Base-by-base conservation (phyloP, 108 stramenopile species). In the Cyclotella baltica region DNA sequence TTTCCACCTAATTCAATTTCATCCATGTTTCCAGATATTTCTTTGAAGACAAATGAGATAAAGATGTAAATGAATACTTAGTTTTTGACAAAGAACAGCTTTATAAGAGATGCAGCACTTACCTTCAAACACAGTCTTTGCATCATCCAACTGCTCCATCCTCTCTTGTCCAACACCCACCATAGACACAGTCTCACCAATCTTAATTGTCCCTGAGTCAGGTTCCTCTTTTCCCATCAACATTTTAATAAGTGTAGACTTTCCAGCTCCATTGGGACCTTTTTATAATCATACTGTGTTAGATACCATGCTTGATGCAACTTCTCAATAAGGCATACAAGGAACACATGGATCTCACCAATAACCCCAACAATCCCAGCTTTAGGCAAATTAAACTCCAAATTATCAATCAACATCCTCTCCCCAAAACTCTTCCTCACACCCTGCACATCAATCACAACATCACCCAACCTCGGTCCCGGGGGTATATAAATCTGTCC, bases 401-500 rank as follows among this genome's bases (percentile, higher is more conserved):
- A 72, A 66, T 92, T 87, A 56, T 97, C 88, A 69, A 97, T 91
- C 68, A 98, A 77, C 52, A 92, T 36, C 29, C 96, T 89, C 58
- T 93, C 89, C 10, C 86, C 92, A 72, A 93, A 94, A 1, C 88
- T 70, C 73, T 96, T 96, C 33, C 75, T 74, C 27, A 98, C 62
- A 67, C 85, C 84, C 28, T 75, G 35, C 0, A 90, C 92, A 70
- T 94, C 90, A 28, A 98, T 80, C 25, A 98, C 97, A 3, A 88
- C 93, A 59, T 91, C 86, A 23, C 97, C 98, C 31, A 98, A 81
- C 25, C 95, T 76, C 0, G 96, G 97, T 11, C 97, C 97, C 0
- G 96, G 97, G 10, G 98, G 97, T 57, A 98, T 98, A 73, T 93
- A 97, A 51, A 98, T 98, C 66, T 92, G 91, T 35, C 94, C 96